These are phyloP conservation scores for Coemansia sp. DNA, from an alignment of 192 early-diverging fungal species.

Conservation along the genomic window DNA sequence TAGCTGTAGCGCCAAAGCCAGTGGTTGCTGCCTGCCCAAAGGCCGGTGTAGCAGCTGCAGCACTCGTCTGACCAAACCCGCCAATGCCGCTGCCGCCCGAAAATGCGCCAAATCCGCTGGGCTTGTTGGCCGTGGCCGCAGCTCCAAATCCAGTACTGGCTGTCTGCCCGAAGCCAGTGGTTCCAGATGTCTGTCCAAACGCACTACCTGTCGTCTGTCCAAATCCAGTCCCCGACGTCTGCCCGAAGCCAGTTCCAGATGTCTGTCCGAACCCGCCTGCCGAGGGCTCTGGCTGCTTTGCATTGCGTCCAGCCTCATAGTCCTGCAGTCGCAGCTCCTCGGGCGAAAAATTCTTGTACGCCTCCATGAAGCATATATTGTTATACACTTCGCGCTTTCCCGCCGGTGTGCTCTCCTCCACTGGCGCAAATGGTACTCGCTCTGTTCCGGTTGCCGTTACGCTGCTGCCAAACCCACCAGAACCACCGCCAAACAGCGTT, in stretches of 20 bases:
- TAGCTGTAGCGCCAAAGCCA: slow-evolving; percentile 22
- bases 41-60: slow-evolving; percentile 25
- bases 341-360: slow-evolving; percentile 78
- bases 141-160: neutral
- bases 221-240: slow-evolving; percentile 13
- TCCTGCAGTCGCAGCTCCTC: slow-evolving; percentile 92
- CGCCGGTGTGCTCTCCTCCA: slow-evolving; percentile 54
- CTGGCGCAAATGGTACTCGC: slow-evolving; percentile 57
- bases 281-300: slow-evolving; percentile 21
- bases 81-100: slow-evolving; percentile 20
- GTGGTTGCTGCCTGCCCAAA: slow-evolving; percentile 9
- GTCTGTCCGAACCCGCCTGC: neutral
- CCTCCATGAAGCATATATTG: slow-evolving; percentile 80
- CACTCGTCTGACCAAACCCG: slow-evolving; percentile 22
- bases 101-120: slow-evolving; percentile 30
- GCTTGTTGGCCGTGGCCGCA: slow-evolving; percentile 22
- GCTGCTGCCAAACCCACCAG: slow-evolving; percentile 41
- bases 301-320: slow-evolving; percentile 80
- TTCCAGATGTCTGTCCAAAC: slow-evolving; percentile 23
- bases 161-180: slow-evolving; percentile 29
- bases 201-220: slow-evolving; percentile 25
- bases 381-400: slow-evolving; percentile 65
- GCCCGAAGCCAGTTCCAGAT: slow-evolving; percentile 19
- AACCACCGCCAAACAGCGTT: slow-evolving; percentile 32
- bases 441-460: slow-evolving; percentile 55